phyloP scores from a whole-genome alignment of 2,329 filamentous ascomycete genomes.

The Fusarium pseudograminearum region DNA sequence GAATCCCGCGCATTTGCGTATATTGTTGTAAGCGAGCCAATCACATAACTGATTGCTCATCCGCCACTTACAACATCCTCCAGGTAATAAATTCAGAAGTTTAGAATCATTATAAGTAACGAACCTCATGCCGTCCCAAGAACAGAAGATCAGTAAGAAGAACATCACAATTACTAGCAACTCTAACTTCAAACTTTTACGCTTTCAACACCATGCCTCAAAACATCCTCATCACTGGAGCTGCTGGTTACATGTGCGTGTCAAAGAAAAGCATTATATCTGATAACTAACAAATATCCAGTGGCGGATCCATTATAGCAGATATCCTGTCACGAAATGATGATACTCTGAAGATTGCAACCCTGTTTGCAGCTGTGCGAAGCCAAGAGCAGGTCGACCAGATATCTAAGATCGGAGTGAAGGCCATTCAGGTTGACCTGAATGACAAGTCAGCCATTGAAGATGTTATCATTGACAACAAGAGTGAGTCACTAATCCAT shows the following conservation, averaged over 20 bases:
- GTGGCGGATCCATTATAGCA: slow-evolving; percentile 54
- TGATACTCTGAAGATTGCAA: slow-evolving; percentile 38
- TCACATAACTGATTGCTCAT: not conserved
- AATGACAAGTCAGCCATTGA: slow-evolving; percentile 45
- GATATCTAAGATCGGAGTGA: slow-evolving; percentile 49
- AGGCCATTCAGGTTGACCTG: slow-evolving; percentile 51
- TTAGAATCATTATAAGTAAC: not conserved
- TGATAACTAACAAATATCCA: slow-evolving; percentile 17
- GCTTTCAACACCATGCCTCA: slow-evolving; percentile 26
- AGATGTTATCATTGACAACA: slow-evolving; percentile 38
- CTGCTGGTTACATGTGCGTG: slow-evolving; percentile 52
- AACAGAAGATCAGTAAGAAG: not conserved
- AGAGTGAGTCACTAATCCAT: slow-evolving; percentile 38
- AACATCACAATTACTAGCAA: not conserved
- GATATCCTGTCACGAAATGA: slow-evolving; percentile 46
- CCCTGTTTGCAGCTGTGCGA: slow-evolving; percentile 51
- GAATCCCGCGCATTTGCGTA: slow-evolving; percentile 13
- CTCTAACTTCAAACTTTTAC: not conserved
- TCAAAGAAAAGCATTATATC: not conserved
- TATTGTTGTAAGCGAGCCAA: not conserved
- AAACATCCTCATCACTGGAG: slow-evolving; percentile 53
- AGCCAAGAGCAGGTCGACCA: slow-evolving; percentile 50
- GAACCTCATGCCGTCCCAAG: not conserved
- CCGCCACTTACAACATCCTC: not conserved
- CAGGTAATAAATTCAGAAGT: not conserved